Conservation (phyloP, 495 filamentous ascomycete species). For the Platismatia glauca region DNA sequence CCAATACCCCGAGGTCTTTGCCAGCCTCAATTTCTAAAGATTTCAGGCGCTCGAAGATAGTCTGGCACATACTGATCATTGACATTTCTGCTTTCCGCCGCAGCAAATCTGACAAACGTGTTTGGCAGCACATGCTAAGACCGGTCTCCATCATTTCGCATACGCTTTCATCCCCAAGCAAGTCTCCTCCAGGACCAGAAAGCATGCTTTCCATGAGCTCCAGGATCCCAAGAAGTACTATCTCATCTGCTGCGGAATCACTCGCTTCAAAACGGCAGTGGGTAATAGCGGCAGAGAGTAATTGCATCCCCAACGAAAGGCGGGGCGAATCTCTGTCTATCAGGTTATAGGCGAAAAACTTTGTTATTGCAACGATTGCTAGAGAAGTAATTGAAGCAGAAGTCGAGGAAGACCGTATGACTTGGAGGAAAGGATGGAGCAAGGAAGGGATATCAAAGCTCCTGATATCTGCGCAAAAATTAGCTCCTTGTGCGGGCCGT, state of each 20-base stretch:
- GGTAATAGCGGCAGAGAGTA: conserved; percentile 87
- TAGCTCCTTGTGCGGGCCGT: not conserved
- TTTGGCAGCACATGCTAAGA: conserved; percentile 93
- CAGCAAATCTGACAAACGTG: conserved; percentile 81
- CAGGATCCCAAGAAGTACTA: conserved; percentile 84
- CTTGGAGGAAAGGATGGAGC: conserved; percentile 91
- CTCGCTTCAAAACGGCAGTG: conserved; percentile 97
- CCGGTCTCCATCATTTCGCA: conserved; percentile 99
- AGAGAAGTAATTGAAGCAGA: conserved; percentile 93
- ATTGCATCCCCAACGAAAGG: conserved; percentile 85
- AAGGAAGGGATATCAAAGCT: conserved; percentile 83
- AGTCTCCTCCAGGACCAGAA: conserved; percentile 79
- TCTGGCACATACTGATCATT: conserved; percentile 98
- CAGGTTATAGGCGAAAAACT: conserved; percentile 93
- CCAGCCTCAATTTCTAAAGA: conserved; percentile 66
- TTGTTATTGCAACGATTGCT: conserved; percentile 89
- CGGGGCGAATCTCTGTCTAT: conserved; percentile 74
- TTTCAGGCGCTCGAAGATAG: conserved; percentile 88
- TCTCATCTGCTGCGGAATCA: conserved; percentile 88
- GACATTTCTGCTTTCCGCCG: conserved; percentile 88
- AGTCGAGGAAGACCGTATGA: conserved; percentile 92
- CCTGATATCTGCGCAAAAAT: conserved; percentile 59
- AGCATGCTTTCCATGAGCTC: conserved; percentile 98
- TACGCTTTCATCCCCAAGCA: conserved; percentile 91
- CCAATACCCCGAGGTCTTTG: conserved; percentile 48